Base-by-base conservation (phyloP, 441 rosid species). In the Erodium trifolium region DNA sequence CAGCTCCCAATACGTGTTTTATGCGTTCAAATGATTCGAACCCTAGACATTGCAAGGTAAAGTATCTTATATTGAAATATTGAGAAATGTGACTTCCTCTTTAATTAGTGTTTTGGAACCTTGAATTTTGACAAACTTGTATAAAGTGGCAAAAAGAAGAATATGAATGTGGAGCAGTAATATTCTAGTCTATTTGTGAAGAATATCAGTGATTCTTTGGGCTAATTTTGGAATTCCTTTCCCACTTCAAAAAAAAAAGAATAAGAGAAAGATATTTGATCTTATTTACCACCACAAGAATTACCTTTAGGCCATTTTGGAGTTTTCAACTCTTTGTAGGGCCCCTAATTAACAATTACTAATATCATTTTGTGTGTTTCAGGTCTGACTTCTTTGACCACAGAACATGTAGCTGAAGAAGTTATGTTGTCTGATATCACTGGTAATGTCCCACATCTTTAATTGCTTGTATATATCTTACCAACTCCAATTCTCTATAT, bases 271-370 rank as follows among this genome's bases (percentile, higher is more conserved):
- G 27, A 23, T 23, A 0, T 45, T 45, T 45, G 51, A 45, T 23
- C 13, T 45, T 45, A 45, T 45, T 45, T 45, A 45, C 51, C 51
- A 10, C 51, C 51, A 45, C 51, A 43, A 49, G 2, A 49, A 11
- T 49, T 49, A 11, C 1, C 55, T 11, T 13, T 49, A 3, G 2
- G 2, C 14, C 55, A 49, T 49, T 49, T 49, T 2, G 27, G n/a
- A 49, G 57, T 49, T 49, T 49, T 49, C 57, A 49, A 49, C 57
- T 49, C 4, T 49, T 49, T 49, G 57, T 49, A n/a, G 57, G 57
- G 57, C 17, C n/a, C 57, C 57, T 13, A 49, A 49, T 49, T 49
- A 49, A 49, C 47, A 41, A 41, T 41, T 41, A 9, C 7, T 41
- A 35, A 3, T 35, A 35, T 35, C 6, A 35, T 23, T 3, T 35